These are phyloP conservation scores for Russula earlei DNA, from an alignment of 768 basidiomycete genomes.

Conservation along the genomic window DNA sequence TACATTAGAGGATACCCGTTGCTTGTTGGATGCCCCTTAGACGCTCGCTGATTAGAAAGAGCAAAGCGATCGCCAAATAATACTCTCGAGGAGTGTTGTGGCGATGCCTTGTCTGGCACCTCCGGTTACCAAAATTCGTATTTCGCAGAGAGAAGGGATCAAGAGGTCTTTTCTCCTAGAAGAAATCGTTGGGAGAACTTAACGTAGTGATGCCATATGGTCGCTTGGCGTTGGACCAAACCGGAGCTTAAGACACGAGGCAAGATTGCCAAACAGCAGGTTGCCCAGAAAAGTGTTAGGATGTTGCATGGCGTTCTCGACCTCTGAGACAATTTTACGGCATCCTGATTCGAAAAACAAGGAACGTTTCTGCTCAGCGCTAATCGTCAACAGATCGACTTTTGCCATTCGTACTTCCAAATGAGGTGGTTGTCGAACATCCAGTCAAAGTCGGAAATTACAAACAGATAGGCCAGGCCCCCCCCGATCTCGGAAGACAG, in stretches of 20 bases:
- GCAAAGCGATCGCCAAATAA: background rate
- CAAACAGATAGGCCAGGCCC: background rate
- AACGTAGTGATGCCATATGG: background rate
- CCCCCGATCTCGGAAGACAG: background rate
- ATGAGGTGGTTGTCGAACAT: background rate
- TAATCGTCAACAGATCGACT: background rate
- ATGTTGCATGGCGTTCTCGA: background rate
- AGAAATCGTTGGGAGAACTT: no score
- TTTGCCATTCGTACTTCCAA: background rate
- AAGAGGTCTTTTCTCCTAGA: background rate
- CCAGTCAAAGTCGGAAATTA: background rate
- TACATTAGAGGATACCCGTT: background rate
- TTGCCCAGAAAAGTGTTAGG: background rate
- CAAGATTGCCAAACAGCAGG: background rate
- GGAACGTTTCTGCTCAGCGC: background rate
- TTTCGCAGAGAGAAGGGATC: background rate
- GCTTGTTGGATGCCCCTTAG: background rate
- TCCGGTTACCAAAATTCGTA: background rate
- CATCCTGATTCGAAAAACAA: background rate
- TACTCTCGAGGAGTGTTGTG: background rate
- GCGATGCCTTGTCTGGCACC: background rate
- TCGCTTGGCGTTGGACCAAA: background rate
- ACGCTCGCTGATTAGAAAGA: background rate
- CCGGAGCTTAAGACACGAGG: background rate
- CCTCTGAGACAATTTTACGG: background rate